A percentile compares a stretch with the other conserved stretches of the same genome.
Conservation (phyloP, 352 stramenopile species). For the Hyaloperonospora brassicae region DNA sequence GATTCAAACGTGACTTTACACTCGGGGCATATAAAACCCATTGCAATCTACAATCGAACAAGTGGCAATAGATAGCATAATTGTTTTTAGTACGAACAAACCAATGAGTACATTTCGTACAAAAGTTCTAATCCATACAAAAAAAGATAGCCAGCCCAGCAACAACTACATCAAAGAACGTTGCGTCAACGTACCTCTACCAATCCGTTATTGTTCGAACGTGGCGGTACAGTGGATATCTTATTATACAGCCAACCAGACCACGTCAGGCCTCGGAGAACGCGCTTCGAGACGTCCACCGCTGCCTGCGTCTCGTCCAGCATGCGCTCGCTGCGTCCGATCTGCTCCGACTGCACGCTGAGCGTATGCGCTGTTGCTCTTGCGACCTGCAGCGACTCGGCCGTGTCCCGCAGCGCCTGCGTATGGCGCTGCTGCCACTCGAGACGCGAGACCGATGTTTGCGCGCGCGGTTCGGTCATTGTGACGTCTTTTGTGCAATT, state of each 20-base stretch:
- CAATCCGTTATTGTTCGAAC: not conserved
- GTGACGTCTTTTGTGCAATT: too few species aligned
- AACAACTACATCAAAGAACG: not conserved
- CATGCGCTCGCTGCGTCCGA: conserved; percentile 42
- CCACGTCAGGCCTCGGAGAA: conserved; percentile 68
- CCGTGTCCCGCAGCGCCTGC: conserved; percentile 45
- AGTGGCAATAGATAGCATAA: not conserved
- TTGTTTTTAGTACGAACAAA: too few species aligned
- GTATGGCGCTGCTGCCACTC: conserved; percentile 34
- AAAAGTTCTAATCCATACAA: not conserved
- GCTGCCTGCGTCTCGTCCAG: conserved; percentile 56
- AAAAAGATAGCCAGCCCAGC: not conserved
- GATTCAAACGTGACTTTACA: conserved; percentile 65
- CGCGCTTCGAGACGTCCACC: conserved; percentile 48
- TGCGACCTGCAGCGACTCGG: conserved; percentile 43
- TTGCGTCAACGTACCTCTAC: conserved; percentile 8
- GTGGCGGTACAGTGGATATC: conserved; percentile 35
- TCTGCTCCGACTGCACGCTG: conserved; percentile 62
- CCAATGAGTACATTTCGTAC: too few species aligned
- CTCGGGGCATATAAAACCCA: conserved; percentile 82
- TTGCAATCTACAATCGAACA: conserved; percentile 42
- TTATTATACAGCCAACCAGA: conserved; percentile 76
- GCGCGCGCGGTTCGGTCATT: too few species aligned
- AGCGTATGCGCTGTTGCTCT: conserved; percentile 49
- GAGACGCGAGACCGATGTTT: not conserved